phyloP scores from a whole-genome alignment of 371 early-diverging fungal genomes.

The Mucor piriformis region DNA sequence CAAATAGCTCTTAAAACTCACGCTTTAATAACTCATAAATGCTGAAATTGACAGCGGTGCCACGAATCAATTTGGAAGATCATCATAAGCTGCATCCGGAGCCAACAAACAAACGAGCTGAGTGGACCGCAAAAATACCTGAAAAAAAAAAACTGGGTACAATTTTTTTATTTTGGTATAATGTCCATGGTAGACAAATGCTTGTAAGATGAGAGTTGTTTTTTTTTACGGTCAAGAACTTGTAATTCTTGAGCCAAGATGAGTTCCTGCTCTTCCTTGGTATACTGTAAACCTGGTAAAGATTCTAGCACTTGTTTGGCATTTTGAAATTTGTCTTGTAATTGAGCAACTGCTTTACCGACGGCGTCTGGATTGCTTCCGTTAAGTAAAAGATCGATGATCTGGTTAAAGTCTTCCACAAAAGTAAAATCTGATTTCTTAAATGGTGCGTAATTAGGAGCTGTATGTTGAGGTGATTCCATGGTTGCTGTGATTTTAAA shows the following conservation, averaged over 20 bases:
- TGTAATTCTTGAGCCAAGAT: conserved; percentile 37
- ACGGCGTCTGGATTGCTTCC: conserved; percentile 44
- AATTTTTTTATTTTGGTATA: too few species aligned
- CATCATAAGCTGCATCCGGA: too few species aligned
- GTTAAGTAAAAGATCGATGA: conserved; percentile 37
- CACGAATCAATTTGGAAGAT: too few species aligned
- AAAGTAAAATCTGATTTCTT: conserved; percentile 51
- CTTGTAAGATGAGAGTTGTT: conserved; percentile 27
- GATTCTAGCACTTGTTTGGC: conserved; percentile 45
- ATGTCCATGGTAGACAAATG: not conserved
- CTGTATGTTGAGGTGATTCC: conserved; percentile 16
- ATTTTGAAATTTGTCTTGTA: conserved; percentile 44
- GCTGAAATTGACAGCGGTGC: too few species aligned
- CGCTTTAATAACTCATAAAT: too few species aligned
- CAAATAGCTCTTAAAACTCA: too few species aligned
- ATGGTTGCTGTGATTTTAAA: not conserved
- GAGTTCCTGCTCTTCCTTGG: conserved; percentile 46
- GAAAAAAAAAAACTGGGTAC: too few species aligned
- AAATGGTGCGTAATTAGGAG: conserved; percentile 13
- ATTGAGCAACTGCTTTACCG: conserved; percentile 46
- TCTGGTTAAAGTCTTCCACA: conserved; percentile 37
- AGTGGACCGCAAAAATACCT: too few species aligned
- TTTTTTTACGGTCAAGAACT: conserved; percentile 34
- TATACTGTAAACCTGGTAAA: conserved; percentile 52
- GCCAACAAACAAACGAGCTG: too few species aligned